A percentile compares a stretch with the other conserved stretches of the same genome.
These are phyloP conservation scores for Populus tremula DNA, from an alignment of 345 rosid genomes.

Conservation along the genomic window DNA sequence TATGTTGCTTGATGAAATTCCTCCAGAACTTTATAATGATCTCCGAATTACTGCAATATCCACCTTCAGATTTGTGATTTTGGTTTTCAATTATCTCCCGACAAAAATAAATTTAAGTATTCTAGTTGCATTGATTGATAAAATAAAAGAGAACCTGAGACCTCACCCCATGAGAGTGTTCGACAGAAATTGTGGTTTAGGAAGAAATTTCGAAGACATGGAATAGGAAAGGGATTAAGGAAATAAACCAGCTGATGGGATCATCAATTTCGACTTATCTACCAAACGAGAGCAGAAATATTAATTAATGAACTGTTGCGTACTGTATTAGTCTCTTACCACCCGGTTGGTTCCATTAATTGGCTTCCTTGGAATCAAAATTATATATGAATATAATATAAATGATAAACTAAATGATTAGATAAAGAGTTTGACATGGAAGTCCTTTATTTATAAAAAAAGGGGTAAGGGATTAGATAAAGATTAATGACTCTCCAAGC, in stretches of 20 bases:
- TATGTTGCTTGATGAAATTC: neutral
- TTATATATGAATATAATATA: neutral
- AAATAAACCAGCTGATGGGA: neutral
- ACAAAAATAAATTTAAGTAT: neutral
- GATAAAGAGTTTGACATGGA: neutral
- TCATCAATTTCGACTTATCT: neutral
- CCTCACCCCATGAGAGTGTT: neutral
- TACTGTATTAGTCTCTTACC: neutral
- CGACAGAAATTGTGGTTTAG: neutral
- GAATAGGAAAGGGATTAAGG: neutral
- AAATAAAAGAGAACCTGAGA: neutral
- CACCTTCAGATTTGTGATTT: neutral
- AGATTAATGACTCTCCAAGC: neutral
- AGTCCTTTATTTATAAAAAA: neutral
- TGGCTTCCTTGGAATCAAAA: neutral
- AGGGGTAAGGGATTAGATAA: neutral
- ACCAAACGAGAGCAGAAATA: neutral
- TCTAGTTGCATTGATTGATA: neutral
- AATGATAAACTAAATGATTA: too few species aligned
- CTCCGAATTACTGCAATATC: neutral
- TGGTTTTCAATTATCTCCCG: neutral
- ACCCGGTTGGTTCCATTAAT: neutral
- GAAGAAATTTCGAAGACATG: neutral
- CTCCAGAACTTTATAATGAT: neutral
- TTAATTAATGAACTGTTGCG: neutral